A percentile compares a stretch with the other conserved stretches of the same genome.
Evolutionary conservation across 148 eudicot genomes (phyloP).

Genomic region (Dysphania ambrosioides): DNA sequence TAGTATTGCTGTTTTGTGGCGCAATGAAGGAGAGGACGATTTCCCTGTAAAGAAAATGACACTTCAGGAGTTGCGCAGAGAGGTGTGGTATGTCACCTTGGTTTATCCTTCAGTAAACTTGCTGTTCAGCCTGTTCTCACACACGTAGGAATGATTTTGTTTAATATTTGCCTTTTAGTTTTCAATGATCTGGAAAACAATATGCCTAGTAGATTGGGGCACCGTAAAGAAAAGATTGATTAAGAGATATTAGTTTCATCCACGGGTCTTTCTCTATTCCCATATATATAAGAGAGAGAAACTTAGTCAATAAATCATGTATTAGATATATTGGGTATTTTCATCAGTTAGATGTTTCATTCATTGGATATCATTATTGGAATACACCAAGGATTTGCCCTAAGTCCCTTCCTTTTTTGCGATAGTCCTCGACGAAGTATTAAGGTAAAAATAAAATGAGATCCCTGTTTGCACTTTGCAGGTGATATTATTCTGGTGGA

Average conservation of each 20-base stretch:
- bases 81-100: slow-evolving; percentile 66
- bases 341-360: too few relatives aligned
- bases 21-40: slow-evolving; percentile 75
- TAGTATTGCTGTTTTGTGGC: slow-evolving; percentile 69
- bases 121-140: background rate
- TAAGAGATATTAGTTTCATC: background rate
- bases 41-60: slow-evolving; percentile 60
- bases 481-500: too few relatives aligned
- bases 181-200: background rate
- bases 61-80: slow-evolving; percentile 55
- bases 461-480: too few relatives aligned
- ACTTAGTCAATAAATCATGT: background rate
- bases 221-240: background rate
- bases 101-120: background rate
- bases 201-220: background rate
- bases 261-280: background rate
- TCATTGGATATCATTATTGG: too few relatives aligned
- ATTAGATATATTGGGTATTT: background rate
- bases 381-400: too few relatives aligned
- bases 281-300: background rate
- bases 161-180: background rate
- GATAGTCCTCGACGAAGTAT: too few relatives aligned
- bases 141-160: background rate
- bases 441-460: too few relatives aligned
- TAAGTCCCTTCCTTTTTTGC: too few relatives aligned